Conservation (phyloP, 2,329 filamentous ascomycete genomes). For the Rugonectria rugulosa region DNA sequence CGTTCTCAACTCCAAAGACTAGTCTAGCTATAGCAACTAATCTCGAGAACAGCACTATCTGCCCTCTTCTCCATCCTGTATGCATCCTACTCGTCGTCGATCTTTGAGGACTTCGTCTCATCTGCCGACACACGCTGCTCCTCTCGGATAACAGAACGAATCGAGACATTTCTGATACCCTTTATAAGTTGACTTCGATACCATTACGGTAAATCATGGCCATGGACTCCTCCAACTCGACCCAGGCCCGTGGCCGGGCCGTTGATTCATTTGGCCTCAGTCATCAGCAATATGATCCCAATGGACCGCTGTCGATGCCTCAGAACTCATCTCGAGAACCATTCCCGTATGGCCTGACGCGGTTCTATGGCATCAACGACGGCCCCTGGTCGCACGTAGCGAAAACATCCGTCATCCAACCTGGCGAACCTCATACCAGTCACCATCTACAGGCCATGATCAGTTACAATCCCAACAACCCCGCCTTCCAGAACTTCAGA, state of each 20-base stretch:
- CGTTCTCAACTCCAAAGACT: background rate
- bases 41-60: background rate
- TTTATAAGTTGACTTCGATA: background rate
- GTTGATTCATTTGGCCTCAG: conserved; percentile 5
- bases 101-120: background rate
- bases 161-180: background rate
- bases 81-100: background rate
- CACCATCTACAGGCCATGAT: conserved; percentile 25
- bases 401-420: conserved; percentile 38
- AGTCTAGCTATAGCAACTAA: conserved; percentile 5
- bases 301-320: too few relatives aligned
- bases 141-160: conserved; percentile 16
- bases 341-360: conserved; percentile 34
- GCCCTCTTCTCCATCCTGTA: background rate
- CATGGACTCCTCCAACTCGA: conserved; percentile 16
- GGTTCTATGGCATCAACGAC: conserved; percentile 50
- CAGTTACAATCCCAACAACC: conserved; percentile 16
- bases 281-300: conserved; percentile 12
- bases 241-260: background rate
- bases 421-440: conserved; percentile 38
- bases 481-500: conserved; percentile 35
- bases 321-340: background rate
- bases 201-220: background rate
- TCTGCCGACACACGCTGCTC: background rate
- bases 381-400: conserved; percentile 57